Conservation (phyloP, 2,329 filamentous ascomycete species). For the Pyrenochaeta sp. region DNA sequence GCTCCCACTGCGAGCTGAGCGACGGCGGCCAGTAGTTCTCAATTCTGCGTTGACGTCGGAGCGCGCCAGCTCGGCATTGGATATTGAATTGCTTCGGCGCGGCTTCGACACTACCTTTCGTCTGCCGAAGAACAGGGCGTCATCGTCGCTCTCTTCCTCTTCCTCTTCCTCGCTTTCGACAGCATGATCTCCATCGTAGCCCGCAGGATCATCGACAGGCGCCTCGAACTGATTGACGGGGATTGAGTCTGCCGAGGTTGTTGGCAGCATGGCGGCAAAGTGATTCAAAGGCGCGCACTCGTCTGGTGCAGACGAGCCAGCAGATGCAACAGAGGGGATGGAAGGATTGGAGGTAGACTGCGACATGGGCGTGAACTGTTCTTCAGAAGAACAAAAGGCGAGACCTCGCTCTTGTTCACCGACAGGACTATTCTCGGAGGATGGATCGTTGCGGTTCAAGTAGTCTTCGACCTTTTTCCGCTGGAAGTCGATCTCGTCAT, state of each 20-base stretch:
- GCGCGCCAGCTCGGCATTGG: slow-evolving; percentile 47
- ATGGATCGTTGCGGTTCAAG: slow-evolving; percentile 38
- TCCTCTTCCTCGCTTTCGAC: slow-evolving; percentile 54
- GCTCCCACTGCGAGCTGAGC: slow-evolving; percentile 58
- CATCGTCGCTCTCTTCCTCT: slow-evolving; percentile 51
- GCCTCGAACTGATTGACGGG: slow-evolving; percentile 38
- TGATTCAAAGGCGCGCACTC: slow-evolving; percentile 35
- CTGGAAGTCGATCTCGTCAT: slow-evolving; percentile 49
- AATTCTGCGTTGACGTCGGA: slow-evolving; percentile 35
- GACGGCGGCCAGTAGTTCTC: slow-evolving; percentile 35
- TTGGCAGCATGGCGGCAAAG: slow-evolving; percentile 27
- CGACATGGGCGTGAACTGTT: slow-evolving; percentile 58
- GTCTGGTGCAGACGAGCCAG: slow-evolving; percentile 55
- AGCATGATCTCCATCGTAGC: slow-evolving; percentile 52
- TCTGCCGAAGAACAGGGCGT: slow-evolving; percentile 48
- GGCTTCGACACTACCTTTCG: slow-evolving; percentile 21
- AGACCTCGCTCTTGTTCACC: slow-evolving; percentile 37
- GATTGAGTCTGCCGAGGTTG: slow-evolving; percentile 49
- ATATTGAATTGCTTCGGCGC: slow-evolving; percentile 49
- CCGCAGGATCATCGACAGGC: slow-evolving; percentile 44
- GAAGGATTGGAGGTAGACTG: slow-evolving; percentile 61
- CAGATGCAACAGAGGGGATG: slow-evolving; percentile 60
- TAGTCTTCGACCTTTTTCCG: slow-evolving; percentile 41
- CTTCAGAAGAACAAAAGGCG: slow-evolving; percentile 59
- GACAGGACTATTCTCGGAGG: slow-evolving; percentile 54